Conservation (phyloP, 1,284 basidiomycete species). For the Austroboletus niveus region DNA sequence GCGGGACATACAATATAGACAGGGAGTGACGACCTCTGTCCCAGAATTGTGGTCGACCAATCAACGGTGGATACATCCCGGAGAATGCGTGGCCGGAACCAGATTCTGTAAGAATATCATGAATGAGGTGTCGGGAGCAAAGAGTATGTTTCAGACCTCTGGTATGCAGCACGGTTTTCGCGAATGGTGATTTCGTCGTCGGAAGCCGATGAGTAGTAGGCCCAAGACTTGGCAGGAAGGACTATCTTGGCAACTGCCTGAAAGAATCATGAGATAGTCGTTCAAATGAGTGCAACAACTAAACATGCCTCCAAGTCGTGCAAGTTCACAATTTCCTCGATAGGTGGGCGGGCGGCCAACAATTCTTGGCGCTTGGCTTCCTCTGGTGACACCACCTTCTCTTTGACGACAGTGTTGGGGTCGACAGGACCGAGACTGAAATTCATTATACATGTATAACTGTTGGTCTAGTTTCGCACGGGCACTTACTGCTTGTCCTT, state of each 20-base stretch:
- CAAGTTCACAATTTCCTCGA: conserved; percentile 62
- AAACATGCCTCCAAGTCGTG: conserved; percentile 64
- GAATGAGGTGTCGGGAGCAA: conserved; percentile 5
- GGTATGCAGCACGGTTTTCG: conserved; percentile 68
- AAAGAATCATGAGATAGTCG: conserved; percentile 1
- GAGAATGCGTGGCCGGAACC: conserved; percentile 73
- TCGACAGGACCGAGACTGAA: conserved; percentile 42
- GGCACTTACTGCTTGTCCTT: conserved; percentile 45
- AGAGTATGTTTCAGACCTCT: conserved; percentile 39
- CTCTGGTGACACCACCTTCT: conserved; percentile 45
- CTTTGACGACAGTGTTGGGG: conserved; percentile 42
- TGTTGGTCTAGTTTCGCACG: not conserved
- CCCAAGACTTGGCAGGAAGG: conserved; percentile 59
- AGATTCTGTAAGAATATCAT: conserved; percentile 42
- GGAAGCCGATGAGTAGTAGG: conserved; percentile 63
- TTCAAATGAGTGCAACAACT: not conserved
- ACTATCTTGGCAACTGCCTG: conserved; percentile 51
- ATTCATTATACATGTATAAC: not conserved
- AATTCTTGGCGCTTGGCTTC: conserved; percentile 42
- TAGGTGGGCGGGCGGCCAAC: conserved; percentile 44
- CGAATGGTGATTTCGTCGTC: conserved; percentile 69
- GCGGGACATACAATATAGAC: conserved; percentile 49
- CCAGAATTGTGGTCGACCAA: conserved; percentile 59
- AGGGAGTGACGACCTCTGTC: conserved; percentile 54
- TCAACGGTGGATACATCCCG: conserved; percentile 64